Percentiles rank a stretch among this genome's conserved stretches.
These are phyloP conservation scores for Pilatotrama ljubarskyi DNA, from an alignment of 768 basidiomycete species.

Conservation along the genomic window DNA sequence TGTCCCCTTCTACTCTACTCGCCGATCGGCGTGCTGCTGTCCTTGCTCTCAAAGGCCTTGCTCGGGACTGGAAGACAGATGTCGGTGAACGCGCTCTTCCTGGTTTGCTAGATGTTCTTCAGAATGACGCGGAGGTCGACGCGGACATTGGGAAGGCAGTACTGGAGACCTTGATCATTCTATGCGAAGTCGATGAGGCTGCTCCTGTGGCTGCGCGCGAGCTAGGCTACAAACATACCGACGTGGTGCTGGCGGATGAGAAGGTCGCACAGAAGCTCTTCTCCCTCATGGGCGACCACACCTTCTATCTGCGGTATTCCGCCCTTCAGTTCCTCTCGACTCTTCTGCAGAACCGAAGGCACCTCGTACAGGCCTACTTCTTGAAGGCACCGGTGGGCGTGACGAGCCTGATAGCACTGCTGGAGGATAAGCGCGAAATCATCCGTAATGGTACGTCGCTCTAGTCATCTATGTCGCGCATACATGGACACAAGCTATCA, in stretches of 20 bases:
- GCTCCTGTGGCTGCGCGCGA: slow-evolving; percentile 50
- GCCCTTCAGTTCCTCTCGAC: slow-evolving; percentile 80
- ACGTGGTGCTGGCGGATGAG: slow-evolving; percentile 71
- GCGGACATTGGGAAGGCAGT: slow-evolving; percentile 90
- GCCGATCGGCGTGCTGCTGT: slow-evolving; percentile 93
- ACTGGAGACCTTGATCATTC: slow-evolving; percentile 81
- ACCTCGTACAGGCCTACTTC: slow-evolving; percentile 87
- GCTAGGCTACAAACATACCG: slow-evolving; percentile 82
- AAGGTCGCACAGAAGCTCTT: slow-evolving; percentile 76
- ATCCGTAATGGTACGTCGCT: slow-evolving; percentile 74
- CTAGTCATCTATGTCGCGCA: neutral
- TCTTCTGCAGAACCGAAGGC: slow-evolving; percentile 79
- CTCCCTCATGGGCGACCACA: slow-evolving; percentile 67
- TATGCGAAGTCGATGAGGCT: slow-evolving; percentile 79
- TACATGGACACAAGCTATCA: neutral
- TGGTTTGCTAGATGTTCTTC: slow-evolving; percentile 77
- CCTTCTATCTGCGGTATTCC: slow-evolving; percentile 84
- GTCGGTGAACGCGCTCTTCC: slow-evolving; percentile 78
- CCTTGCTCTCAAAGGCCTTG: slow-evolving; percentile 89
- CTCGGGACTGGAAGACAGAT: slow-evolving; percentile 87
- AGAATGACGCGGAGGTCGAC: slow-evolving; percentile 89
- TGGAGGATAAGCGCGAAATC: slow-evolving; percentile 88
- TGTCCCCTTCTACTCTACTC: slow-evolving; percentile 86
- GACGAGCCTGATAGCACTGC: slow-evolving; percentile 65
- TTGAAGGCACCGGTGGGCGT: slow-evolving; percentile 80